Base-by-base conservation (phyloP, 2,329 filamentous ascomycete genomes). In the Orbilia quercus region DNA sequence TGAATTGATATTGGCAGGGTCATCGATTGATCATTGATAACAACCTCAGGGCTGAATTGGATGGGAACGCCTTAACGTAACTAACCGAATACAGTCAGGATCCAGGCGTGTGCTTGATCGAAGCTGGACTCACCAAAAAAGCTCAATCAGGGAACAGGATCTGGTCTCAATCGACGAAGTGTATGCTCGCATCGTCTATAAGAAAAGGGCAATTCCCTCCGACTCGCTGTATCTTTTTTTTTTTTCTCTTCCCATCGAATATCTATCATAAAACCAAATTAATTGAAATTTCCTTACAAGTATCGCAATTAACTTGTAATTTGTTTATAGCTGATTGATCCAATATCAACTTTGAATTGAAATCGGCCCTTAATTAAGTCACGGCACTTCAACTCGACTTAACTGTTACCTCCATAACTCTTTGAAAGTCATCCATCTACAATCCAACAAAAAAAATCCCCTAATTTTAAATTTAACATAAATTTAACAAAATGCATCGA, bases 401-500 rank as follows among this genome's bases (percentile, higher is more conserved):
- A 31, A 31, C 28, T 31, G 4, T 31, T 31, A 31, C n/a, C n/a
- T n/a, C n/a, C n/a, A n/a, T n/a, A n/a, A n/a, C n/a, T n/a, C n/a
- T n/a, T n/a, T n/a, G n/a, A n/a, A n/a, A n/a, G n/a, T n/a, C n/a
- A n/a, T n/a, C n/a, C n/a, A n/a, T n/a, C n/a, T n/a, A n/a, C n/a
- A n/a, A n/a, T n/a, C n/a, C n/a, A n/a, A n/a, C n/a, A n/a, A n/a
- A n/a, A n/a, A n/a, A n/a, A n/a, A n/a, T n/a, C n/a, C n/a, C n/a
- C n/a, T n/a, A n/a, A n/a, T 31, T 31, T 31, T 5, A 31, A 31
- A 31, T 31, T 9, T 5, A 31, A 31, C 28, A 31, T 31, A 31
- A 25, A 50, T 50, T n/a, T 2, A 25, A 36, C 44, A 67, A 59
- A 42, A 69, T 69, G 64, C 38, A 53, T 16, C 47, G 50, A 40